A percentile compares a stretch with the other conserved stretches of the same genome.
Conservation (phyloP, 1,139 yeast species). For the Yamadazyma sp. region DNA sequence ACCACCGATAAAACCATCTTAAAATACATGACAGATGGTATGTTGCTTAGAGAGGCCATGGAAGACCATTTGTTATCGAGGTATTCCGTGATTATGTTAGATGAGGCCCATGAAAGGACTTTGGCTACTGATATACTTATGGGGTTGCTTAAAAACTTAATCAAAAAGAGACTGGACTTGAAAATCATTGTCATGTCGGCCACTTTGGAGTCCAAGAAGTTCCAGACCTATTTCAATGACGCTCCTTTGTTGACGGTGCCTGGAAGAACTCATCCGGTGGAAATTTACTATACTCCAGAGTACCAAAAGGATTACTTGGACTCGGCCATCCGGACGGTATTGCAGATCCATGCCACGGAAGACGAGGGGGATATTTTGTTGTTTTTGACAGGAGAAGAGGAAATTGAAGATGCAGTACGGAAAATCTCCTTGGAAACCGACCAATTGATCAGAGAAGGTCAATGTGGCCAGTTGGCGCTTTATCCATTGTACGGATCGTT, state of each 20-base stretch:
- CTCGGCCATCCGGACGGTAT: slow-evolving; percentile 90
- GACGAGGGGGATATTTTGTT: slow-evolving; percentile 88
- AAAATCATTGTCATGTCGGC: slow-evolving; percentile 97
- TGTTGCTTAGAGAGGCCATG: slow-evolving; percentile 97
- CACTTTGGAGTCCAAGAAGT: slow-evolving; percentile 94
- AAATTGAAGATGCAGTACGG: slow-evolving; percentile 94
- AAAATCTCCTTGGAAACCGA: slow-evolving; percentile 87
- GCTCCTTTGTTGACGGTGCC: slow-evolving; percentile 97
- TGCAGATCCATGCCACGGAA: slow-evolving; percentile 96
- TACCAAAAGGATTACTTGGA: slow-evolving; percentile 93
- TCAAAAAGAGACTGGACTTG: slow-evolving; percentile 77
- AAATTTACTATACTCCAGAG: slow-evolving; percentile 94
- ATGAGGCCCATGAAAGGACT: slow-evolving; percentile 98
- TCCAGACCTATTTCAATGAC: slow-evolving; percentile 81
- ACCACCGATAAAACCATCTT: slow-evolving; percentile 77
- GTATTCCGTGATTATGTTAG: slow-evolving; percentile 88
- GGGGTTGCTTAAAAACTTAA: slow-evolving; percentile 89
- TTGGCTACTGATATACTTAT: slow-evolving; percentile 93
- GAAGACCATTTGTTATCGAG: slow-evolving; percentile 80
- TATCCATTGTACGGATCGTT: slow-evolving; percentile 94
- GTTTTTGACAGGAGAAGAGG: slow-evolving; percentile 96
- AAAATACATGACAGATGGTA: slow-evolving; percentile 99
- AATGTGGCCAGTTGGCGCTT: slow-evolving; percentile 83
- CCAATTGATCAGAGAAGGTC: slow-evolving; percentile 81
- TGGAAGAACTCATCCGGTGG: slow-evolving; percentile 97